Evolutionary conservation across 2,329 filamentous ascomycete species (phyloP).

Genomic region (Metarhizium brunneum): DNA sequence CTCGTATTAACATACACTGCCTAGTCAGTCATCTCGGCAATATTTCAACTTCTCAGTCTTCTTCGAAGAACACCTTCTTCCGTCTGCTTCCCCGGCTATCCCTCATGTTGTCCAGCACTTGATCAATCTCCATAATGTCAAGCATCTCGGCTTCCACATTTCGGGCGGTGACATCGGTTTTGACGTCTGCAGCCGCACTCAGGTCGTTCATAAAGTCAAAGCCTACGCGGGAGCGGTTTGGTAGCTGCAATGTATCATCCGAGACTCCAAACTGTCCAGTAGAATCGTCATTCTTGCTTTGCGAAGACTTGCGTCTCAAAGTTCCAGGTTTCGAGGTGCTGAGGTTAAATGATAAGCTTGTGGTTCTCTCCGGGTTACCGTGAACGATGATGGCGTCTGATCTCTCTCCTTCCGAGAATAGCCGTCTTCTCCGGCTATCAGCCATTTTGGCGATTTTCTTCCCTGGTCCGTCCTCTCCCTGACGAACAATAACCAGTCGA

Average conservation of each 20-base stretch:
- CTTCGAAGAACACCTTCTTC: conserved; percentile 45
- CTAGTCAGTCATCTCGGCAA: conserved; percentile 13
- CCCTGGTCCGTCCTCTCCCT: conserved; percentile 39
- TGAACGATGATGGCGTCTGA: conserved; percentile 48
- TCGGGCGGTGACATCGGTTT: conserved; percentile 38
- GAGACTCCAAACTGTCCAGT: conserved; percentile 9
- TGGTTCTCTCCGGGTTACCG: conserved; percentile 28
- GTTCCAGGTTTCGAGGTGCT: conserved; percentile 34
- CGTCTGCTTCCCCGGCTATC: conserved; percentile 35
- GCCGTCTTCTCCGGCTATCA: conserved; percentile 21
- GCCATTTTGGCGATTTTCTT: conserved; percentile 31
- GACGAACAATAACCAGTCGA: conserved; percentile 44
- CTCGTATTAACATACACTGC: conserved; percentile 7
- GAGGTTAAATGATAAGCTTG: conserved; percentile 40
- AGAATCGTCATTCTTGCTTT: conserved; percentile 16
- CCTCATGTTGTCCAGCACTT: conserved; percentile 47
- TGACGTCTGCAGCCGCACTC: conserved; percentile 42
- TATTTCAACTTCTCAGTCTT: conserved; percentile 15
- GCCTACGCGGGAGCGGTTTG: conserved; percentile 25
- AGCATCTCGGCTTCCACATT: conserved; percentile 53
- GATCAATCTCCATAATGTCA: conserved; percentile 58
- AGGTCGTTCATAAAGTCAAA: conserved; percentile 44
- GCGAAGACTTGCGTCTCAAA: conserved; percentile 20
- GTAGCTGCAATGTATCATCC: conserved; percentile 15
- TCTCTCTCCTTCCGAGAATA: conserved; percentile 29